phyloP scores from a whole-genome alignment of 805 yeast genomes.

The Lachancea sp. region DNA sequence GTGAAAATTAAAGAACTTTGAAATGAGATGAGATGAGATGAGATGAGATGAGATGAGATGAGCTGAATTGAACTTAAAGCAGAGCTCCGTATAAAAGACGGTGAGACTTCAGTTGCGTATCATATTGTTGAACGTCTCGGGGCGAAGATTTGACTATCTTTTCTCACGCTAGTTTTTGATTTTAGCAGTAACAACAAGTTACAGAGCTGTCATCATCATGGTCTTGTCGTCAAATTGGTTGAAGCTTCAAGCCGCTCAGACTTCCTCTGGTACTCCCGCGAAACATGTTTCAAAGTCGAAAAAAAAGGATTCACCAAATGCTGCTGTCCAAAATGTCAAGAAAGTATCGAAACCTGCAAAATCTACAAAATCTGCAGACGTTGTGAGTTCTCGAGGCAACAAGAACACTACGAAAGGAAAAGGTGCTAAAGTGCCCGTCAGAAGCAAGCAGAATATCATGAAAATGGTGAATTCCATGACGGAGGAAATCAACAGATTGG shows the following conservation, averaged over 20 bases:
- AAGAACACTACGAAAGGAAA: background rate
- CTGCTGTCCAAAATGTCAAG: background rate
- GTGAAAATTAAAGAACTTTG: background rate
- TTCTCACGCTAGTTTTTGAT: too few species aligned
- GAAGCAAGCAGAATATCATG: conserved; percentile 20
- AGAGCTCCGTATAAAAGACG: too few species aligned
- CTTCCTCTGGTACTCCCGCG: background rate
- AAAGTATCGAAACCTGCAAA: background rate
- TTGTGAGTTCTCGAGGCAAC: background rate
- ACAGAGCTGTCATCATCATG: conserved; percentile 21
- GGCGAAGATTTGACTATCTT: too few species aligned
- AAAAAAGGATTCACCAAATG: too few species aligned
- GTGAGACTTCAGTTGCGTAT: too few species aligned
- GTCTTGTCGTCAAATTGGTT: conserved; percentile 35
- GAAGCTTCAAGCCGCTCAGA: conserved; percentile 19
- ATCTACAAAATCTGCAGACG: background rate
- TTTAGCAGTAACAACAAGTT: too few species aligned
- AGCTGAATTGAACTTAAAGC: background rate
- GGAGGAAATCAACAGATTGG: conserved; percentile 22
- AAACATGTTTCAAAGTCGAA: background rate
- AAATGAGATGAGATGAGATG: conserved; percentile 1
- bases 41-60: background rate
- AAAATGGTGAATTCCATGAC: conserved; percentile 29
- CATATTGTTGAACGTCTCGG: too few species aligned
- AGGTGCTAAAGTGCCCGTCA: background rate